Base-by-base conservation (phyloP, 495 filamentous ascomycete species). In the Hypoxylon intermedium region DNA sequence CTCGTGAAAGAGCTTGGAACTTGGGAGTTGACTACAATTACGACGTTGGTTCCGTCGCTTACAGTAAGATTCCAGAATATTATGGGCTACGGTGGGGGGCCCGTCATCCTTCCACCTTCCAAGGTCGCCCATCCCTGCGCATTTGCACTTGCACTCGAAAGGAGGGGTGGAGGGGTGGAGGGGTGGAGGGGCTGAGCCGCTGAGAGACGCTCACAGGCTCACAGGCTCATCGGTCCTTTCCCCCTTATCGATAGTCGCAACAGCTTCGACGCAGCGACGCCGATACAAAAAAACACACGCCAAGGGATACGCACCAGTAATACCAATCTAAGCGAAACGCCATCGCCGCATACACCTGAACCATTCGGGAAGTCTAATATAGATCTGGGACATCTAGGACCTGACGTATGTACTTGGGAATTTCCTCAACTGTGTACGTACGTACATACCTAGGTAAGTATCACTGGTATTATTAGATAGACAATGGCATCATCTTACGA, bases 21-120 rank as follows among this genome's bases (percentile, higher is more conserved):
- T 40, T 28, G 45, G 40, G 44, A 18, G 33, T 60, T 52, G 26
- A 47, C 42, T 16, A 34, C 49, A n/a, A 18, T 56, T 63, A 20
- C 53, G 47, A 57, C 59, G 58, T 55, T 55, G 24, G 15, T 36
- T 43, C 42, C 44, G n/a, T 11, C 42, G 53, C 58, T 62, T 62
- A 62, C 58, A 55, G 58, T 62, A 62, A 61, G 58, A 60, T 34
- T 47, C 28, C 15, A 61, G 23, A 53, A 21, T 49, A 55, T 50
- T 62, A 53, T 55, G 58, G 58, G 51, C 7, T 26, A 3, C 3
- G 3, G 24, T 7, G 7, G 7, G 24, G 24, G 24, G 3, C 3
- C 24, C 7, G 24, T 26, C 3, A 26, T 26, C n/a, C n/a, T n/a
- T n/a, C n/a, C n/a, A n/a, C n/a, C n/a, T n/a, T n/a, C n/a, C n/a